These are phyloP conservation scores for Cladosporium sp. DNA, from an alignment of 2,329 filamentous ascomycete genomes.

Conservation along the genomic window DNA sequence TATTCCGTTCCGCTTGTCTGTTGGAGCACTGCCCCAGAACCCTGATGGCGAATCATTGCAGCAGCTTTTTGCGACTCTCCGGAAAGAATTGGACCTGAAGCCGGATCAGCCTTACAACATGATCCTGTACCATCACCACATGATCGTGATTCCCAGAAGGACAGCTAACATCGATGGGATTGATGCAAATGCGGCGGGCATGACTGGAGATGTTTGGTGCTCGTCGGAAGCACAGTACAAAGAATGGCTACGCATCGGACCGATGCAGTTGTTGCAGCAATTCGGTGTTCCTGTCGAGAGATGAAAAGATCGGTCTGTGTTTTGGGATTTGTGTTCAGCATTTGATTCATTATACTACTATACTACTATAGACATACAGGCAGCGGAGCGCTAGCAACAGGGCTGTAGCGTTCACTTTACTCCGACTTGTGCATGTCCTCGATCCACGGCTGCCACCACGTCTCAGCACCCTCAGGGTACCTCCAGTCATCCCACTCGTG, in stretches of 20 bases:
- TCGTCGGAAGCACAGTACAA: conserved; percentile 26
- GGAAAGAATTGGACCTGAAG: conserved; percentile 21
- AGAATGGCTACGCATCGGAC: conserved; percentile 24
- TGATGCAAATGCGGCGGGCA: conserved; percentile 40
- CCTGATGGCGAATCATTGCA: conserved; percentile 22
- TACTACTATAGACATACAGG: conserved; percentile 1
- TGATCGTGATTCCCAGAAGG: conserved; percentile 40
- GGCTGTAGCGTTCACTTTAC: background rate
- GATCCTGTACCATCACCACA: conserved; percentile 37
- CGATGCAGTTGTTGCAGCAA: conserved; percentile 25
- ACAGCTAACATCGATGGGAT: conserved; percentile 33
- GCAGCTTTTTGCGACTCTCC: conserved; percentile 27
- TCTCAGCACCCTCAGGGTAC: conserved; percentile 48
- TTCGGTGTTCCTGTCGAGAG: conserved; percentile 24
- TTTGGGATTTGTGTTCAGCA: background rate
- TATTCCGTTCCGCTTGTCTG: background rate
- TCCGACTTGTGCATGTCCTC: conserved; percentile 42
- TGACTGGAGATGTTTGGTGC: conserved; percentile 39
- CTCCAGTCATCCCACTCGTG: conserved; percentile 53
- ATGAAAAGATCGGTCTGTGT: background rate
- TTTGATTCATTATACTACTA: background rate
- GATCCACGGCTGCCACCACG: conserved; percentile 57
- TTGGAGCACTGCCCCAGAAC: conserved; percentile 19
- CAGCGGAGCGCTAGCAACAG: background rate
- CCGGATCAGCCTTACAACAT: conserved; percentile 39